Base-by-base conservation (phyloP, 208 protist species). In the Trypanosoma rangeli region DNA sequence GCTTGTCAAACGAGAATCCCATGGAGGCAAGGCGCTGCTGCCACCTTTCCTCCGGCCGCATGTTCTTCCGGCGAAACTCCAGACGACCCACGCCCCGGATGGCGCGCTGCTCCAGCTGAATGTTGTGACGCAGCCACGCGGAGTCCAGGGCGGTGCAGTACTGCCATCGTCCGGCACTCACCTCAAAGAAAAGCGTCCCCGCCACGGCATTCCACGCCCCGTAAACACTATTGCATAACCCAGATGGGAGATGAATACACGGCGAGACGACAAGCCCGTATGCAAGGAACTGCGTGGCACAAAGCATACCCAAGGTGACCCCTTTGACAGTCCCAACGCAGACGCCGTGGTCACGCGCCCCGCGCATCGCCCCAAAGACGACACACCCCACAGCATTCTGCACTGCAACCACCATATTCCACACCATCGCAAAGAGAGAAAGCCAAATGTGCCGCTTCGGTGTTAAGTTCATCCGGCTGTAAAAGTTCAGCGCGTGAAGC, bases 401-500 rank as follows among this genome's bases (percentile, higher is more conserved):
- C 39, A 70, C 28, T 3, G 73, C 82, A 52, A 94, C 70, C 7
- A 78, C 53, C 5, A 29, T 49, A 76, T 95, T 95, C 87, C 90
- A 95, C 54, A 82, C 0, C 3, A 87, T 57, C 35, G 84, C 73
- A 54, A 86, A 93, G 0, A 90, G 28, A 5, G 85, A 76, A 44
- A 80, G 64, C 60, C 82, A 77, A 31, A 95, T 73, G 56, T 95
- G 75, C 12, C 84, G 83, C 65, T 92, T 92, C 5, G 90, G 90
- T 20, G 67, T 89, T 29, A 95, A 63, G 67, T 85, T 91, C 39
- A 95, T 73, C 4, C 87, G 79, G 44, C 80, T 83, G 74, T 95
- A 93, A 79, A 91, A 92, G 76, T 92, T 90, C 31, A 95, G 60
- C 37, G 77, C 75, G 55, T 94, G 82, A 22, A 93, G 66, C 16